These are phyloP conservation scores for Annulohypoxylon bovei DNA, from an alignment of 495 filamentous ascomycete species.

Conservation along the genomic window DNA sequence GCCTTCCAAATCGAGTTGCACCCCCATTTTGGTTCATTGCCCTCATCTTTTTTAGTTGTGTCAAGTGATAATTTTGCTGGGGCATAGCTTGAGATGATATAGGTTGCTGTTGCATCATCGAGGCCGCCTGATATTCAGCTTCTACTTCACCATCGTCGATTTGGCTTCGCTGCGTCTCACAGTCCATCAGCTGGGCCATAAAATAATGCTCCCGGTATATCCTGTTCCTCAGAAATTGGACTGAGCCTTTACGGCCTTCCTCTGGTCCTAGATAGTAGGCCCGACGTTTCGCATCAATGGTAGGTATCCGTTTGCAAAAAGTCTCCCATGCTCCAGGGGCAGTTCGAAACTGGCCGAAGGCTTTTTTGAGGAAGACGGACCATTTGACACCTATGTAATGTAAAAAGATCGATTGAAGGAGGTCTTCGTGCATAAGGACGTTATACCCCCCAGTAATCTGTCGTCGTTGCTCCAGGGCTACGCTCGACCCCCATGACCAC, in stretches of 20 bases:
- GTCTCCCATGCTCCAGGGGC: conserved; percentile 57
- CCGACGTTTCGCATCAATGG: conserved; percentile 56
- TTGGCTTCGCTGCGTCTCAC: conserved; percentile 38
- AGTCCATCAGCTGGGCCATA: conserved; percentile 58
- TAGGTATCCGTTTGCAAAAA: conserved; percentile 50
- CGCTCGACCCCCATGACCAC: conserved; percentile 68
- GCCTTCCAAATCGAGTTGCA: neutral
- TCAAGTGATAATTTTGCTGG: too few species aligned
- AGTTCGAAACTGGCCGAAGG: conserved; percentile 56
- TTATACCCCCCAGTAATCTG: conserved; percentile 70
- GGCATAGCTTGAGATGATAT: too few species aligned
- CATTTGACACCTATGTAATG: conserved; percentile 72
- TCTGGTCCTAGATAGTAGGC: conserved; percentile 57
- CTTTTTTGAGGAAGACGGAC: conserved; percentile 64
- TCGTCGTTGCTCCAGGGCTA: conserved; percentile 68
- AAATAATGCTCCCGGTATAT: conserved; percentile 64
- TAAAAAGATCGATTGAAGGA: conserved; percentile 71
- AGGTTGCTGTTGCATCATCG: neutral
- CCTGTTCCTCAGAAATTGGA: conserved; percentile 50
- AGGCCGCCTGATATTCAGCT: conserved; percentile 38
- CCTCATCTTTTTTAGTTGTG: too few species aligned
- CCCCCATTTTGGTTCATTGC: neutral
- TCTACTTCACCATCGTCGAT: conserved; percentile 54
- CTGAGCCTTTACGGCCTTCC: conserved; percentile 19
- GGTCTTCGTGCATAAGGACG: conserved; percentile 73